Evolutionary conservation across 2,329 filamentous ascomycete genomes (phyloP).

Genomic region (Cytospora paraplurivora): DNA sequence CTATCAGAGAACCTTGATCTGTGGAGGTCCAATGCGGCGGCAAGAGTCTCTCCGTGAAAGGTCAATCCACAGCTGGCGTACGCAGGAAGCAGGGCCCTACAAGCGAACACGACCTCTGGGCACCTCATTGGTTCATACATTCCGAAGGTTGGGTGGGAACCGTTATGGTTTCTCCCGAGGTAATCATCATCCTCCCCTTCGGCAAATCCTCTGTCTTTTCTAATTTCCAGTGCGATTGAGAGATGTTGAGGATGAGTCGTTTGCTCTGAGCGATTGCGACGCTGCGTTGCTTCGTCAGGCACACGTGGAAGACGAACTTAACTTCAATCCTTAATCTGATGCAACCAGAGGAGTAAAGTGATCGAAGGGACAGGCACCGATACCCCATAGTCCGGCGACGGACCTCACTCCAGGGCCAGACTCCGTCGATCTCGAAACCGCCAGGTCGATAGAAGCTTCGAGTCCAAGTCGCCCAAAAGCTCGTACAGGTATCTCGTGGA

Average conservation of each 20-base stretch:
- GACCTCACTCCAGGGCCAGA: neutral
- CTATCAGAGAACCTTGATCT: constrained; percentile 2
- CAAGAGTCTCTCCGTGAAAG: constrained; percentile 45
- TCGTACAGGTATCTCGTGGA: neutral
- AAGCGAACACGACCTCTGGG: constrained; percentile 12
- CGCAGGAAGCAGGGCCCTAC: constrained; percentile 21
- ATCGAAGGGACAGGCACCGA: constrained; percentile 8
- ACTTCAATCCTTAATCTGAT: constrained; percentile 12
- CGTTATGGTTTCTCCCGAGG: constrained; percentile 2
- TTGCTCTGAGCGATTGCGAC: neutral
- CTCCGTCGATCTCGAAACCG: neutral
- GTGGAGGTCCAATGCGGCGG: constrained; percentile 36
- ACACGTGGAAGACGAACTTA: constrained; percentile 8
- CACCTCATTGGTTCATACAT: constrained; percentile 24
- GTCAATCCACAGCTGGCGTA: constrained; percentile 34
- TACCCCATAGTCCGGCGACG: constrained; percentile 9
- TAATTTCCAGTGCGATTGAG: constrained; percentile 10
- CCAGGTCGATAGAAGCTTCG: constrained; percentile 7
- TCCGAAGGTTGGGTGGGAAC: constrained; percentile 26
- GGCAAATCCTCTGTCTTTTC: constrained; percentile 23
- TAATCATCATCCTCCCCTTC: constrained; percentile 11
- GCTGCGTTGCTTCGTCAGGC: neutral
- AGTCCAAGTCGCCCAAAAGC: neutral
- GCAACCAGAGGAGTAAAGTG: constrained; percentile 8
- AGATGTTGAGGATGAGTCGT: constrained; percentile 1